Conservation (phyloP, 2,329 filamentous ascomycete genomes). For the Huntiella moniliformis region DNA sequence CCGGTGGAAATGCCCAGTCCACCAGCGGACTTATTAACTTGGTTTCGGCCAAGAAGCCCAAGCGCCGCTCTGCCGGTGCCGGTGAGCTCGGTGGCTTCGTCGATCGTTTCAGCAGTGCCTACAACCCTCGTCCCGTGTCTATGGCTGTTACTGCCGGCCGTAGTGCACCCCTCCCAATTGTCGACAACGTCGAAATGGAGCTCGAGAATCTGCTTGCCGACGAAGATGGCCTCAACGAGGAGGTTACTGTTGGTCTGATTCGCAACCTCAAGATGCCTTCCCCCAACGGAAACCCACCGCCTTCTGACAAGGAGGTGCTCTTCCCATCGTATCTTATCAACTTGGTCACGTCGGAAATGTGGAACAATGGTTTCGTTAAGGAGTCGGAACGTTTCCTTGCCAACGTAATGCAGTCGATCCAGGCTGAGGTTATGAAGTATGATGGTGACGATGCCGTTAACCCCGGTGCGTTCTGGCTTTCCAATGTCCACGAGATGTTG, state of each 20-base stretch:
- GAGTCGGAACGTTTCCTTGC: conserved; percentile 96
- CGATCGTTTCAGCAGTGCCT: conserved; percentile 79
- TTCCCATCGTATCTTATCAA: conserved; percentile 99
- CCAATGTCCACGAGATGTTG: conserved; percentile 98
- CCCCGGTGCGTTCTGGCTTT: conserved; percentile 94
- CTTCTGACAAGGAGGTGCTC: conserved; percentile 93
- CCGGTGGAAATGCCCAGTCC: conserved; percentile 25
- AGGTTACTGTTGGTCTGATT: conserved; percentile 91
- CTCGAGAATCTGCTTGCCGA: conserved; percentile 85
- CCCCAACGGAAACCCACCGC: conserved; percentile 68
- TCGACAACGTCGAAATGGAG: conserved; percentile 88
- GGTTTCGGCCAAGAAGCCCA: conserved; percentile 91
- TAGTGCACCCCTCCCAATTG: conserved; percentile 30
- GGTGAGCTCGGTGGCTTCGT: conserved; percentile 41
- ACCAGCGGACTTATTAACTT: conserved; percentile 80
- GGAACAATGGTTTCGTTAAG: conserved; percentile 99
- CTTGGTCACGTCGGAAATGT: conserved; percentile 97
- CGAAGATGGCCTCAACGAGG: conserved; percentile 88
- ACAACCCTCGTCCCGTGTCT: conserved; percentile 86
- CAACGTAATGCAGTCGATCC: conserved; percentile 98
- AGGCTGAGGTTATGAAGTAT: conserved; percentile 98
- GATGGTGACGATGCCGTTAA: conserved; percentile 95
- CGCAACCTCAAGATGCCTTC: conserved; percentile 90
- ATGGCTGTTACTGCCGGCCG: conserved; percentile 63
- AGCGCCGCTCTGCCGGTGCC: conserved; percentile 76